phyloP scores from a whole-genome alignment of 441 rosid species.

The Raphanus hybrid region DNA sequence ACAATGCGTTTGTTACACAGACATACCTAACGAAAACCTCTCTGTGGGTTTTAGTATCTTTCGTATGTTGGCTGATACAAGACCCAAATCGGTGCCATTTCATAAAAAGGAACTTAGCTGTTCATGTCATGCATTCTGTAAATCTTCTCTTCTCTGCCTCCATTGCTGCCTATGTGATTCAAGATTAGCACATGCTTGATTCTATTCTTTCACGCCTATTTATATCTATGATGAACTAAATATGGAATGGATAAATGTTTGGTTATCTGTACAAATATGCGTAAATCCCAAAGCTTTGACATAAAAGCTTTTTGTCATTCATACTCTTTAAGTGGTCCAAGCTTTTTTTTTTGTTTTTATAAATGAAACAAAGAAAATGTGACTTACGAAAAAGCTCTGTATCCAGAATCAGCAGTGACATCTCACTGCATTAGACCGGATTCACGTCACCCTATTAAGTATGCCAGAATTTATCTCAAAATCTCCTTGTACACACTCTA shows the following conservation, averaged over 20 bases:
- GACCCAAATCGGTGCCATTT: conserved; percentile 4
- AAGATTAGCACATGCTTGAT: conserved; percentile 14
- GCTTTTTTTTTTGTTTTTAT: neutral
- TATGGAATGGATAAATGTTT: neutral
- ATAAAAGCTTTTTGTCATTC: neutral
- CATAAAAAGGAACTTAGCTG: conserved; percentile 7
- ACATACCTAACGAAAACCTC: neutral
- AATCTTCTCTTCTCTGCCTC: neutral
- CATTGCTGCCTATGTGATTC: conserved; percentile 9
- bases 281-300: conserved; percentile 9
- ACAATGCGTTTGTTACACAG: conserved; percentile 18
- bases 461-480: neutral
- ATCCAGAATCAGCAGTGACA: conserved; percentile 5
- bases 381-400: conserved; percentile 13
- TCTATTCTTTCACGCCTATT: neutral
- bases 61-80: conserved; percentile 15
- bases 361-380: conserved; percentile 1
- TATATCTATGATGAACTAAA: neutral
- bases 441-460: neutral
- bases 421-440: neutral
- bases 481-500: neutral
- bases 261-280: neutral
- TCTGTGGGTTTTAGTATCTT: neutral
- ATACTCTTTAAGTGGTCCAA: conserved; percentile 3
- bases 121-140: conserved; percentile 6